Evolutionary conservation across 2,329 filamentous ascomycete species (phyloP), one percentile per base, ranked within the genome.

Genomic region (Pyricularia grisea): DNA sequence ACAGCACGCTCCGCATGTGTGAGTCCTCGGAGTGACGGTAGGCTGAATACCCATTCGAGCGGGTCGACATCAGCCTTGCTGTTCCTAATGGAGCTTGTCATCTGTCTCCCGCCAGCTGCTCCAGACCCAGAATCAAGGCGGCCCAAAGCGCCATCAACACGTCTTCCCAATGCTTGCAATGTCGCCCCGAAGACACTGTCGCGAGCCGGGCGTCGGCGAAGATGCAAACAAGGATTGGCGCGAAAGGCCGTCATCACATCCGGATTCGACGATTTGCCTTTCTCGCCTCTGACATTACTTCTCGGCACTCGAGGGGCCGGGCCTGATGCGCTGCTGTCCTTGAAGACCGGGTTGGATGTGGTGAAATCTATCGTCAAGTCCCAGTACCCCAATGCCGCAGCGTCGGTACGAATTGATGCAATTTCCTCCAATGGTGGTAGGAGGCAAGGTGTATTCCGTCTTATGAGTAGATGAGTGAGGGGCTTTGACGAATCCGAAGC

Each of bases 331-430:
- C 23, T 10, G 17, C 4, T 33, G 11, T 10, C 28, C 55, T 68
- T 42, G 67, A 14, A 28, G 23, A 23, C 55, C 28, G 17, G 23
- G 17, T 20, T 31, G 9, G 20, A 30, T 20, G 67, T 25, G 14
- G 60, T 64, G 72, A 97, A 93, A 75, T 95, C 89, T 4, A 97
- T 82, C 6, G 88, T 88, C 2, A 96, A 84, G 61, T 92, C 90
- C 94, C 94, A 97, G 80, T 92, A 94, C 4, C 84, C 83, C 4
- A 88, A 83, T 3, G 88, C 84, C 1, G 88, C 84, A 5, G 83
- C 83, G 2, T 88, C 88, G 1, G 87, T 88, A 2, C 81, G 80
- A 23, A 94, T 81, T 28, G 81, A 83, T 1, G 81, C 76, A 67
- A 94, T 87, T 61, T 87, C 85, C 64, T 86, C 82, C 0, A 93